A percentile compares a stretch with the other conserved stretches of the same genome.
Evolutionary conservation across 305 asterid species (phyloP).

Genomic region (Ruellia speciosa): DNA sequence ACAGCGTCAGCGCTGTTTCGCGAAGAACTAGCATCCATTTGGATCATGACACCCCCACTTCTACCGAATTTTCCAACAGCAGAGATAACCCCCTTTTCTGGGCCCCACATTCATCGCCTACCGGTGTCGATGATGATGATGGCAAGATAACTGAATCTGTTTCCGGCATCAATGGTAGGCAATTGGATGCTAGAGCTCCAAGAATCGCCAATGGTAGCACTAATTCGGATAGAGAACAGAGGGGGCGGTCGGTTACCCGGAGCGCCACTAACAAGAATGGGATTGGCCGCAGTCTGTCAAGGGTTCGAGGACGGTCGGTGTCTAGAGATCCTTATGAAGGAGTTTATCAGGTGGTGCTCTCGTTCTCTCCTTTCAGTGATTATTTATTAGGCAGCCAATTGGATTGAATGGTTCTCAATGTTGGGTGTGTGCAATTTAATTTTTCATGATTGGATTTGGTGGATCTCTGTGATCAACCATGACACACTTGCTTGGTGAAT

Average conservation of each 20-base stretch:
- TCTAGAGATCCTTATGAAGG: slow-evolving; percentile 35
- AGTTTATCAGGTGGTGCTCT: slow-evolving; percentile 41
- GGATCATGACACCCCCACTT: slow-evolving; percentile 18
- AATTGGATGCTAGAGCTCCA: slow-evolving; percentile 7
- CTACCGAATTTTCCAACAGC: slow-evolving; percentile 53
- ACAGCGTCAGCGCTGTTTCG: slow-evolving; percentile 63
- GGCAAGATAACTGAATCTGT: slow-evolving; percentile 15
- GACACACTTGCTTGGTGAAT: too few species aligned
- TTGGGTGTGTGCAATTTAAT: too few species aligned
- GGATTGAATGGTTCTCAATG: too few species aligned
- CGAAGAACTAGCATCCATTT: slow-evolving; percentile 27
- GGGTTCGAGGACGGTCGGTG: slow-evolving; percentile 53
- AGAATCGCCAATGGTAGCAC: slow-evolving; percentile 17
- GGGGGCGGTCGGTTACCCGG: slow-evolving; percentile 64
- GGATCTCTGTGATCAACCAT: too few species aligned
- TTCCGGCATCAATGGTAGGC: not conserved
- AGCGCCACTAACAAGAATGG: slow-evolving; percentile 39
- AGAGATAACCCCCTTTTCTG: slow-evolving; percentile 79
- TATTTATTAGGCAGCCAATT: not conserved
- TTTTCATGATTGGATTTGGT: too few species aligned
- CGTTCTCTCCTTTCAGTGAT: slow-evolving; percentile 9
- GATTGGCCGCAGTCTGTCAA: slow-evolving; percentile 73
- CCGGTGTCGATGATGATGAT: slow-evolving; percentile 24
- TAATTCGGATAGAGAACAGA: slow-evolving; percentile 26
- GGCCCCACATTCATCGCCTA: slow-evolving; percentile 28